phyloP scores from a whole-genome alignment of 2,329 filamentous ascomycete genomes.

The Pseudopithomyces maydicus region DNA sequence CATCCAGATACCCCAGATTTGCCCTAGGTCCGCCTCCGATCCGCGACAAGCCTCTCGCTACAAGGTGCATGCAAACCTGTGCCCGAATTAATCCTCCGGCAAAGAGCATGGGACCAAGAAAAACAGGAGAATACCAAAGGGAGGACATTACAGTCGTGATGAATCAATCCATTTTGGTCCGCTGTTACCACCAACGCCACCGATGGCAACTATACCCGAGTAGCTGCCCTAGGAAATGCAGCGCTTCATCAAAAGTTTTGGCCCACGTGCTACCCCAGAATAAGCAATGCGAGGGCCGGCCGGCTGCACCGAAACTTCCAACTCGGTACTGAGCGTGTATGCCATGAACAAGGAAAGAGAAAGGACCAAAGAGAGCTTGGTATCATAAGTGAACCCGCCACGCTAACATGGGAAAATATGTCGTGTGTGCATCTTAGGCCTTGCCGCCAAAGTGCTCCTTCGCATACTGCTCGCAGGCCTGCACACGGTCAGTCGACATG shows the following conservation, averaged over 20 bases:
- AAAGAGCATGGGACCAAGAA: constrained; percentile 15
- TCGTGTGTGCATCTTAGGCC: constrained; percentile 41
- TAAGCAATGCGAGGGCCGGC: constrained; percentile 5
- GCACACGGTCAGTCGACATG: constrained; percentile 21
- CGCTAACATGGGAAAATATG: constrained; percentile 40
- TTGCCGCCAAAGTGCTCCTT: constrained; percentile 85
- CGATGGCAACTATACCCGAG: constrained; percentile 31
- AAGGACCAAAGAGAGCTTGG: constrained; percentile 33
- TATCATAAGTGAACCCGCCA: constrained; percentile 41
- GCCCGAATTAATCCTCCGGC: constrained; percentile 13
- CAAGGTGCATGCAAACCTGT: constrained; percentile 23
- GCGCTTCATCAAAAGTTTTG: neutral
- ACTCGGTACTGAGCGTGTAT: constrained; percentile 22
- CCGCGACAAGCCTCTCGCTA: constrained; percentile 26
- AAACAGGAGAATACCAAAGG: constrained; percentile 16
- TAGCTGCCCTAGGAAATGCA: constrained; percentile 29
- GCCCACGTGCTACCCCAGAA: neutral
- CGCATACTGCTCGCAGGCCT: constrained; percentile 91
- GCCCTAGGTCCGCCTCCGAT: constrained; percentile 24
- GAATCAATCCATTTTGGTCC: constrained; percentile 24
- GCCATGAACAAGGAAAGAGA: constrained; percentile 31
- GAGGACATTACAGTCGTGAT: constrained; percentile 14
- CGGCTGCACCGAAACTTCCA: neutral
- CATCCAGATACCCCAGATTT: constrained; percentile 24
- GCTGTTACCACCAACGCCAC: constrained; percentile 26